These are phyloP conservation scores for Voacanga thouarsii DNA, from an alignment of 257 asterid species.

Conservation along the genomic window DNA sequence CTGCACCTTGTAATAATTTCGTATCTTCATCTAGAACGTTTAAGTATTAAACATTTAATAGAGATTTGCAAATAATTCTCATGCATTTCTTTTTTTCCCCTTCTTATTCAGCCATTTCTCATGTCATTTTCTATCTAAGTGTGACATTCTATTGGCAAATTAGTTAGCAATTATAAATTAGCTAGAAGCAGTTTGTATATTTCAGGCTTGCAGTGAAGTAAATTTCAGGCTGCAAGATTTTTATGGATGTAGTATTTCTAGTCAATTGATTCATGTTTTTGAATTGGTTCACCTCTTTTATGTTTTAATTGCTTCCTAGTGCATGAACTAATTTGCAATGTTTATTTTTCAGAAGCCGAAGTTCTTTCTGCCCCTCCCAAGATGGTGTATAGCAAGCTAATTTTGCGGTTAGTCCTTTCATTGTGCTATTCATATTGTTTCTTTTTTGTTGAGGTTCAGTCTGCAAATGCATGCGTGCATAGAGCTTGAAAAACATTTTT, in stretches of 20 bases:
- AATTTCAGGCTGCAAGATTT: background rate
- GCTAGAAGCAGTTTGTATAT: background rate
- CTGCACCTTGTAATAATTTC: no score
- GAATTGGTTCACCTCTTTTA: background rate
- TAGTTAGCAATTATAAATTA: background rate
- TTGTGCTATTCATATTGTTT: constrained; percentile 9
- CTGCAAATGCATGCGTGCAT: background rate
- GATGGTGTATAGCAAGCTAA: constrained; percentile 91
- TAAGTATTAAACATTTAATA: no score
- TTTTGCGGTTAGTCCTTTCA: constrained; percentile 56
- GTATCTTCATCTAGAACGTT: background rate
- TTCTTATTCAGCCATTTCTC: no score
- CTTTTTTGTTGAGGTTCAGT: constrained; percentile 1
- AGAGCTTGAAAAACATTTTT: background rate
- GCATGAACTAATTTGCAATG: constrained; percentile 18
- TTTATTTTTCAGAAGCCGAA: constrained; percentile 60
- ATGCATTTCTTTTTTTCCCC: background rate
- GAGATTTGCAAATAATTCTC: background rate
- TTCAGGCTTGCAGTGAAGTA: background rate
- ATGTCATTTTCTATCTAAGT: background rate
- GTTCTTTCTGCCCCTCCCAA: constrained; percentile 96
- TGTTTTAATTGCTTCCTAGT: background rate
- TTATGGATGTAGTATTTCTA: background rate
- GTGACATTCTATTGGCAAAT: background rate
- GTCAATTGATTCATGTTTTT: background rate